Evolutionary conservation across 371 early-diverging fungal species (phyloP).

Genomic region (Mortierella sp.): DNA sequence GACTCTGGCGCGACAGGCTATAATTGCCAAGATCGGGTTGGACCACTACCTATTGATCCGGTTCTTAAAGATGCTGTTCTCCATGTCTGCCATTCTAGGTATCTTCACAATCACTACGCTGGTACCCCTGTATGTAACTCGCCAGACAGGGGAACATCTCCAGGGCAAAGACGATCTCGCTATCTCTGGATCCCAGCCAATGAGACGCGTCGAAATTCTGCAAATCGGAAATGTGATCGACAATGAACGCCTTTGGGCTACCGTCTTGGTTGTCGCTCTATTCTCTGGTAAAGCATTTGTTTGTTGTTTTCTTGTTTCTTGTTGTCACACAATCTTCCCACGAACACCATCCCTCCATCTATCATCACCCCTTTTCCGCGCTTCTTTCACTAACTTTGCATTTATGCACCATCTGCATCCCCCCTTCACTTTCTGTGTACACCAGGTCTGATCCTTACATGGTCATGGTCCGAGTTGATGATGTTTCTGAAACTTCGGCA

Average conservation of each 20-base stretch:
- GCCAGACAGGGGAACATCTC: slow-evolving; percentile 32
- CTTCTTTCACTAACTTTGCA: background rate
- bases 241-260: slow-evolving; percentile 25
- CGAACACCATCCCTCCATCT: background rate
- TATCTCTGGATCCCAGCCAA: background rate
- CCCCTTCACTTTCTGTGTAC: background rate
- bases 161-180: background rate
- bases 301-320: background rate
- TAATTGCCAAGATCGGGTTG: slow-evolving; percentile 34
- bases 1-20: slow-evolving; percentile 11
- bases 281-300: slow-evolving; percentile 12
- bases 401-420: background rate
- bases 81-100: slow-evolving; percentile 19
- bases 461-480: slow-evolving; percentile 40
- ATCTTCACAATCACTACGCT: slow-evolving; percentile 16
- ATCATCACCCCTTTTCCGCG: background rate
- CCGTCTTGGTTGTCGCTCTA: slow-evolving; percentile 17
- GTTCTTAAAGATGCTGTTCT: slow-evolving; percentile 37
- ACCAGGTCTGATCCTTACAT: slow-evolving; percentile 21
- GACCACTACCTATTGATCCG: slow-evolving; percentile 43
- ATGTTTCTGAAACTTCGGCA: slow-evolving; percentile 36
- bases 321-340: background rate
- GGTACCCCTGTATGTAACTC: slow-evolving; percentile 21
- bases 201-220: slow-evolving; percentile 20
- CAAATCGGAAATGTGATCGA: slow-evolving; percentile 38